These are phyloP conservation scores for Saturnispora bothae DNA, from an alignment of 805 yeast species.

Conservation along the genomic window DNA sequence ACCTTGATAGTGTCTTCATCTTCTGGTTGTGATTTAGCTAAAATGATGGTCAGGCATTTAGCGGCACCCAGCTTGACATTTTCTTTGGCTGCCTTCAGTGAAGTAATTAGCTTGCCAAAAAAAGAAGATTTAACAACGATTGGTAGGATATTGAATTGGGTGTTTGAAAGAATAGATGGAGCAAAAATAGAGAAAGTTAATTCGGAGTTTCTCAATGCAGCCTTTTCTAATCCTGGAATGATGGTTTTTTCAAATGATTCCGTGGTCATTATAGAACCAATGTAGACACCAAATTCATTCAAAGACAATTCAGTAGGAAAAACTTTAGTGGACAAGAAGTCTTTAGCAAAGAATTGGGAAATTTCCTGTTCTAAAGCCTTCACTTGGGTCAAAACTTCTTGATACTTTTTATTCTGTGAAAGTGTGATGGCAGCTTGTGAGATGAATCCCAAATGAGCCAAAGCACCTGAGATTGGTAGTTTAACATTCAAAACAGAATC, in stretches of 20 bases:
- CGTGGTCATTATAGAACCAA: conserved; percentile 7
- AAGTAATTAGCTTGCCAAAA: conserved; percentile 38
- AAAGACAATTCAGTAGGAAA: conserved; percentile 15
- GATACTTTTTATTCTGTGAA: neutral
- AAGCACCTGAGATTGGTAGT: conserved; percentile 15
- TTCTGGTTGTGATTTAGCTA: conserved; percentile 11
- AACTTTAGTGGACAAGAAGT: conserved; percentile 29
- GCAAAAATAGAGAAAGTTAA: conserved; percentile 46
- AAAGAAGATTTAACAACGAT: conserved; percentile 33
- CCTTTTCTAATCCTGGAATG: conserved; percentile 56
- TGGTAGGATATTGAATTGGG: conserved; percentile 34
- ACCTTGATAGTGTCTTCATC: conserved; percentile 24
- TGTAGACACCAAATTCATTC: conserved; percentile 13
- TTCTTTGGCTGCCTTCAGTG: conserved; percentile 63
- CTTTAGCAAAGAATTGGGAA: conserved; percentile 25
- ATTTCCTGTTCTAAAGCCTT: conserved; percentile 11
- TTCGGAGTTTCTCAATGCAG: conserved; percentile 73
- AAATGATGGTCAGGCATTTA: conserved; percentile 24
- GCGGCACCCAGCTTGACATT: conserved; percentile 43
- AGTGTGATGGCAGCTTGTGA: conserved; percentile 5
- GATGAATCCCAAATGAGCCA: conserved; percentile 18
- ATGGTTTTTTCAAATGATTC: conserved; percentile 13
- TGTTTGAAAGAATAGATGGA: conserved; percentile 34
- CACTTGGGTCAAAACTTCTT: conserved; percentile 10
- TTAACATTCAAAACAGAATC: conserved; percentile 13